Evolutionary conservation across 2,329 filamentous ascomycete species (phyloP).

Genomic region (Hypomyces perniciosus): DNA sequence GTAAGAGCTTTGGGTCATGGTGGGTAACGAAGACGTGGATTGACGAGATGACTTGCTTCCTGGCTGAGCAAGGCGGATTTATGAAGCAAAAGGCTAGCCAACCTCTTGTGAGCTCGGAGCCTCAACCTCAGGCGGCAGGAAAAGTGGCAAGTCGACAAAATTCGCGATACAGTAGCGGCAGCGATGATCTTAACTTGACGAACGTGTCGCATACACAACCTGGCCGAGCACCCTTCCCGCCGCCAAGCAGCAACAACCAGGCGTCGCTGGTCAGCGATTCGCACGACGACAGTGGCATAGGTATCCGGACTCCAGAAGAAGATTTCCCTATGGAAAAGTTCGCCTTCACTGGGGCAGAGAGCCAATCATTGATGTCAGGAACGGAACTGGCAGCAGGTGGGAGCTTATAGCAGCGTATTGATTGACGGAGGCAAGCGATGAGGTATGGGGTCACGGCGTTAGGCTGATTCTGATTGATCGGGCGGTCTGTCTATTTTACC

Average conservation of each 20-base stretch:
- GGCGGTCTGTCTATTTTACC: conserved; percentile 14
- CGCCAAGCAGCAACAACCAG: conserved; percentile 37
- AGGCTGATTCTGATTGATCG: neutral
- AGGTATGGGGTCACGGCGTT: neutral
- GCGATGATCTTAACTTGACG: conserved; percentile 41
- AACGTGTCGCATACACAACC: conserved; percentile 43
- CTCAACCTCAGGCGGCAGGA: conserved; percentile 29
- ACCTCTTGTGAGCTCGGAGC: conserved; percentile 19
- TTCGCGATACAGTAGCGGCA: conserved; percentile 39
- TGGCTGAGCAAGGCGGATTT: conserved; percentile 86
- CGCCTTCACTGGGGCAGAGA: conserved; percentile 35
- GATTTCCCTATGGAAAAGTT: conserved; percentile 58
- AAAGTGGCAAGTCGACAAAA: conserved; percentile 31
- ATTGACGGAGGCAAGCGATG: neutral
- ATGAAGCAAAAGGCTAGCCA: conserved; percentile 52
- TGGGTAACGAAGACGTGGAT: conserved; percentile 95
- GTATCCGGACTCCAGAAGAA: conserved; percentile 61
- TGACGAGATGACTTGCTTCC: conserved; percentile 87
- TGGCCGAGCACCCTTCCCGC: conserved; percentile 45
- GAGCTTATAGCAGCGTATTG: conserved; percentile 5
- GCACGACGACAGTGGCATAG: conserved; percentile 71
- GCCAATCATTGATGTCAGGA: conserved; percentile 28
- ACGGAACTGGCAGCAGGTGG: conserved; percentile 21
- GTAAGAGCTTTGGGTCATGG: conserved; percentile 82
- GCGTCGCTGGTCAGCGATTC: conserved; percentile 33